Base-by-base conservation (phyloP, 768 basidiomycete species). In the Ramaria sp. region DNA sequence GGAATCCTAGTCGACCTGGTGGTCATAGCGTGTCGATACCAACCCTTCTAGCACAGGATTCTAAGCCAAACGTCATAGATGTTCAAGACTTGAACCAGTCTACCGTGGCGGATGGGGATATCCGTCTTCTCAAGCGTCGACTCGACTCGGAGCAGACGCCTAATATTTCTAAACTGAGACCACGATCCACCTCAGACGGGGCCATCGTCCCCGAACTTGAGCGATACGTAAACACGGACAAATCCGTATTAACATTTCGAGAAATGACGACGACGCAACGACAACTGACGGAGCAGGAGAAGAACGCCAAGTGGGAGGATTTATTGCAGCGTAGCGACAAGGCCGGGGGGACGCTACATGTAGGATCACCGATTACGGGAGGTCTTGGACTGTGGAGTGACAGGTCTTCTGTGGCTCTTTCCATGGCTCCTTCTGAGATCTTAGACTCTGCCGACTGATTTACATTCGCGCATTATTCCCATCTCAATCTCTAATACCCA, bases 301-400 rank as follows among this genome's bases (percentile, higher is more conserved):
- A 89, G 70, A 74, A 75, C 6, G 78, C 75, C 12, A 78, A 77
- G 61, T 88, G 85, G 85, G 76, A 84, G 53, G 81, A 81, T 57
- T 61, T 88, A 52, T 66, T 88, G 57, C 74, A 78, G 63, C 72
- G 76, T 60, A 87, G 85, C 61, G 82, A 74, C 39, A 66, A 67
- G 49, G 87, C 87, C 1, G 87, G 87, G 0, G 87, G 87, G 42
- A 89, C 87, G 50, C 63, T 88, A 52, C 83, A 80, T 60, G 62
- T 88, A 5, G 76, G 70, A 32, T 36, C 53, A 1, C 41, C 38
- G 32, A 16, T 7, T 30, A 36, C 30, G 28, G 53, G 30, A 22
- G 45, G 32, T 10, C 39, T 47, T 9, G 42, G 24, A 5, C 28
- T 55, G n/a, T 55, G 53, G 53, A 55, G 53, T 36, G 53, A 55